Percentiles rank a stretch among this genome's conserved stretches.
Evolutionary conservation across 495 filamentous ascomycete genomes (phyloP).

Genomic region (Penicillium maclennaniae): DNA sequence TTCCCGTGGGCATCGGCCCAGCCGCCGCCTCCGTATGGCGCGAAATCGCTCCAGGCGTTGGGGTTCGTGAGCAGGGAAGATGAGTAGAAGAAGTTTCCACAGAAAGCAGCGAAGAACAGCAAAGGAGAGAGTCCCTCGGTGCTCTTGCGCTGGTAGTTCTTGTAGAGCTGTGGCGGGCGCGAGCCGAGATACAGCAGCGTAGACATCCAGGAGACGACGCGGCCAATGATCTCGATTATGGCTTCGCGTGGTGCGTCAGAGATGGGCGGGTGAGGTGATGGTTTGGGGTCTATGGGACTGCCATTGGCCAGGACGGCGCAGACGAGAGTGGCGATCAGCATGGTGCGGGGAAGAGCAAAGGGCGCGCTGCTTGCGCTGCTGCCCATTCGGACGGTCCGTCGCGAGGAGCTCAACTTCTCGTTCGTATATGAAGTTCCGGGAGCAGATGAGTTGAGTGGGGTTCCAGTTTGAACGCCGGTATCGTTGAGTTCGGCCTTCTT

Average conservation of each 20-base stretch:
- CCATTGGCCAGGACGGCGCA: slow-evolving; percentile 46
- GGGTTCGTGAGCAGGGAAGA: slow-evolving; percentile 63
- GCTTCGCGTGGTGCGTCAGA: slow-evolving; percentile 20
- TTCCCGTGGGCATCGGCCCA: slow-evolving; percentile 62
- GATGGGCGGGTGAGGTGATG: slow-evolving; percentile 18
- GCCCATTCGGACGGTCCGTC: slow-evolving; percentile 26
- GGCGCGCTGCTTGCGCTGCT: slow-evolving; percentile 29
- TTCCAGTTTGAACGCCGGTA: slow-evolving; percentile 26
- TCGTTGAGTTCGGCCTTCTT: slow-evolving; percentile 29
- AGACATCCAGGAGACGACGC: slow-evolving; percentile 61
- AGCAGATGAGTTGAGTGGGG: slow-evolving; percentile 15
- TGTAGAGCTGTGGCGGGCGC: slow-evolving; percentile 66
- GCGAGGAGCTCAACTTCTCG: slow-evolving; percentile 35
- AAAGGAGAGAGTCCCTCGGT: slow-evolving; percentile 66
- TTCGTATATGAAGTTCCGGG: slow-evolving; percentile 36
- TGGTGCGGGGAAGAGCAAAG: slow-evolving; percentile 38
- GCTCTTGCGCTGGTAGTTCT: slow-evolving; percentile 63
- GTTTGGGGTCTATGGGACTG: slow-evolving; percentile 29
- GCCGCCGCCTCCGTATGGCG: slow-evolving; percentile 61
- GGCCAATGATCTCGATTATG: slow-evolving; percentile 48
- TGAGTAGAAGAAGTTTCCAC: slow-evolving; percentile 71
- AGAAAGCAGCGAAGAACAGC: slow-evolving; percentile 69
- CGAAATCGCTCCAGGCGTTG: slow-evolving; percentile 58
- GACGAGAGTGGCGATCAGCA: slow-evolving; percentile 44
- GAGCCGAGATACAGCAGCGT: slow-evolving; percentile 66